Conservation (phyloP, 306 rosid species). For the Myrica gale region DNA sequence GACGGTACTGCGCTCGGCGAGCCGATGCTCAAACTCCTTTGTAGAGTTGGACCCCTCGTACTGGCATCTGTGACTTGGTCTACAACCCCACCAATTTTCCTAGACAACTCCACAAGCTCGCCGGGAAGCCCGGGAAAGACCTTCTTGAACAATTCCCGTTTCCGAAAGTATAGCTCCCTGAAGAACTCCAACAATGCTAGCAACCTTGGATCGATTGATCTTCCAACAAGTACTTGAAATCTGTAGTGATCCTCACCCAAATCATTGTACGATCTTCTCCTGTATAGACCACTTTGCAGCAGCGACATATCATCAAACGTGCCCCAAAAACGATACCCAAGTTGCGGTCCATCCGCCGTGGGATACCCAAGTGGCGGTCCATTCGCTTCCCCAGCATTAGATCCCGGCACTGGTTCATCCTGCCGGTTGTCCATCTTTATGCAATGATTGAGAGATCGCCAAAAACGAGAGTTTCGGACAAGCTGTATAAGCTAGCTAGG, state of each 20-base stretch:
- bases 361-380: background rate
- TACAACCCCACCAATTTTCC: slow-evolving; percentile 12
- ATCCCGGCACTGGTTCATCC: background rate
- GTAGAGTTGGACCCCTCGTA: background rate
- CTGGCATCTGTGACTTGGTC: background rate
- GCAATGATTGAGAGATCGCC: background rate
- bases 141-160: slow-evolving; percentile 29
- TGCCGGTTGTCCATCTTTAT: background rate
- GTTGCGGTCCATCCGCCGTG: background rate
- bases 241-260: slow-evolving; percentile 24
- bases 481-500: too few species aligned
- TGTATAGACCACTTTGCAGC: slow-evolving; percentile 24
- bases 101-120: slow-evolving; percentile 25
- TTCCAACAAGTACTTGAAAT: slow-evolving; percentile 23
- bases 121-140: slow-evolving; percentile 29
- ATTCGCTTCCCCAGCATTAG: background rate
- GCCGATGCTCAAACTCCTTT: background rate
- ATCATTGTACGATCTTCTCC: slow-evolving; percentile 12
- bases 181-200: slow-evolving; percentile 40
- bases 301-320: slow-evolving; percentile 27
- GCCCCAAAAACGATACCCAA: background rate
- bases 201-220: slow-evolving; percentile 31
- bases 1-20: background rate
- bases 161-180: slow-evolving; percentile 38
- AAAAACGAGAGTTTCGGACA: too few species aligned